A percentile compares a stretch with the other conserved stretches of the same genome.
Conservation (phyloP, 1,284 basidiomycete genomes). For the Microbotryomycetes sp. region DNA sequence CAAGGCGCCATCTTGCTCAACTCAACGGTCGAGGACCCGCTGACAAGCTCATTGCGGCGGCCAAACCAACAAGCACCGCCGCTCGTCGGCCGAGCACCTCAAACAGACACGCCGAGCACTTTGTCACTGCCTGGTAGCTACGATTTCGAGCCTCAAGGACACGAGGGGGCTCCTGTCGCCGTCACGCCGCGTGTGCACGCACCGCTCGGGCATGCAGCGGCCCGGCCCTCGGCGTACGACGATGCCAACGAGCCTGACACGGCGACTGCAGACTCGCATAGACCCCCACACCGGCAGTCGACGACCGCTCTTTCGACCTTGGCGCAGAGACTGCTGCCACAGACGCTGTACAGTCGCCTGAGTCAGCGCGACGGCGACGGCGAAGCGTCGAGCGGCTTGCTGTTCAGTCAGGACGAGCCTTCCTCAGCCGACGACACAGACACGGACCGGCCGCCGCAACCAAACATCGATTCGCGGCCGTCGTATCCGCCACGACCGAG, state of each 20-base stretch:
- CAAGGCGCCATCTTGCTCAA: not conserved
- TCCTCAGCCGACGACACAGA: constrained; percentile 9
- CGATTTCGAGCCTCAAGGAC: constrained; percentile 26
- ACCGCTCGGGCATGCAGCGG: too few relatives aligned
- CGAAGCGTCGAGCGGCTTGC: constrained; percentile 12
- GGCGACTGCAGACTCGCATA: not conserved
- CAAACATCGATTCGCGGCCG: not conserved
- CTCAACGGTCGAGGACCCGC: not conserved
- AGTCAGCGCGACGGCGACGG: not conserved
- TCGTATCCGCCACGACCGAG: constrained; percentile 19
- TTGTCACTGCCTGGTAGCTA: constrained; percentile 14
- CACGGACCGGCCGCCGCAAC: not conserved
- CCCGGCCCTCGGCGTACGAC: too few relatives aligned
- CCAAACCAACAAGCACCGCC: too few relatives aligned
- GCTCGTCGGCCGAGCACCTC: not conserved
- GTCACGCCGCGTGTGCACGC: not conserved
- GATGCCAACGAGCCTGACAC: not conserved
- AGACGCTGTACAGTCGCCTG: constrained; percentile 2
- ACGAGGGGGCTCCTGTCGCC: constrained; percentile 6
- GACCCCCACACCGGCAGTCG: not conserved
- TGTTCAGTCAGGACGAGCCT: constrained; percentile 27
- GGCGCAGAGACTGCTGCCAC: not conserved
- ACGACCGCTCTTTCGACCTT: not conserved
- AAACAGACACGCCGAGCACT: not conserved
- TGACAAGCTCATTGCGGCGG: too few relatives aligned